A percentile compares a stretch with the other conserved stretches of the same genome.
Evolutionary conservation across 1,284 basidiomycete genomes (phyloP).

Genomic region (Exobasidium rhododendri): DNA sequence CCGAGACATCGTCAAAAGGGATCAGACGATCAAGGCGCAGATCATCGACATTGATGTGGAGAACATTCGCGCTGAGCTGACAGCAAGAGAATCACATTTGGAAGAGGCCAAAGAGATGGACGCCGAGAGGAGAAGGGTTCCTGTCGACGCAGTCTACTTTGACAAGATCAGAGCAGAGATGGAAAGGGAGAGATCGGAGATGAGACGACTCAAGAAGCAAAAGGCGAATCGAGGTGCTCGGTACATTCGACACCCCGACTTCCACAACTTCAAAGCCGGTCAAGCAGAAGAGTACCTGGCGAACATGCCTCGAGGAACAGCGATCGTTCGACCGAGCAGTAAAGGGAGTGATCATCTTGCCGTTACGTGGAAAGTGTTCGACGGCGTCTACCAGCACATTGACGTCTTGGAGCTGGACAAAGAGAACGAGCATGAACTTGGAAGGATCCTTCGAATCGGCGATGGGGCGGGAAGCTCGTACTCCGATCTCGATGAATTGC

Average conservation of each 20-base stretch:
- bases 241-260: conserved; percentile 96
- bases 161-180: conserved; percentile 66
- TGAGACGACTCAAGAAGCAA: conserved; percentile 58
- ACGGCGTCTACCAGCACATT: conserved; percentile 93
- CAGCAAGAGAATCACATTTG: conserved; percentile 71
- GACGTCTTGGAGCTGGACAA: conserved; percentile 80
- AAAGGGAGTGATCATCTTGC: conserved; percentile 91
- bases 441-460: conserved; percentile 73
- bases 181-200: conserved; percentile 68
- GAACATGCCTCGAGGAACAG: conserved; percentile 71
- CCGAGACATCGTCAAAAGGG: conserved; percentile 53
- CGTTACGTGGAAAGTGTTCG: conserved; percentile 98
- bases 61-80: conserved; percentile 71
- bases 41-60: conserved; percentile 70
- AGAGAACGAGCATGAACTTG: conserved; percentile 68
- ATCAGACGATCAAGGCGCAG: conserved; percentile 76
- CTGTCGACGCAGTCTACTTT: conserved; percentile 66
- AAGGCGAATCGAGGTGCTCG: conserved; percentile 77
- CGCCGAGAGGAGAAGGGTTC: conserved; percentile 53
- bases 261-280: conserved; percentile 87
- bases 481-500: conserved; percentile 92
- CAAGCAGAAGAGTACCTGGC: conserved; percentile 88
- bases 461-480: conserved; percentile 60
- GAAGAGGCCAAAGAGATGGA: conserved; percentile 61
- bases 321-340: conserved; percentile 88